Percentiles rank a stretch among this genome's conserved stretches.
Conservation (phyloP, 768 basidiomycete genomes). For the Termitomyces sp. region DNA sequence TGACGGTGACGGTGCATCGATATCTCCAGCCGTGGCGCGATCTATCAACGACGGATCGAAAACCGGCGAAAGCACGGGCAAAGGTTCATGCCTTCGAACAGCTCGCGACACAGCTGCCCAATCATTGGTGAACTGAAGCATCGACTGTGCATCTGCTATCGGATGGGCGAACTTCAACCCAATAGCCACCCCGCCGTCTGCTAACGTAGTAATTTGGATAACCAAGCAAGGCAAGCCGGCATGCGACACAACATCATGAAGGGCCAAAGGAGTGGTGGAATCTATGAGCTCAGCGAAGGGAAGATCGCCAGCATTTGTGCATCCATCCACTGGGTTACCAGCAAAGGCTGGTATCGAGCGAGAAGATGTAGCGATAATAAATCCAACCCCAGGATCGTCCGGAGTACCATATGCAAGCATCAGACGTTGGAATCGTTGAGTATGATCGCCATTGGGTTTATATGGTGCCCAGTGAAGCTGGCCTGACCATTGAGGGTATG, state of each 20-base stretch:
- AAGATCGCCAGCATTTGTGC: constrained; percentile 7
- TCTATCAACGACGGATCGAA: constrained; percentile 32
- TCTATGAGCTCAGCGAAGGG: constrained; percentile 18
- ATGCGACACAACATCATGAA: constrained; percentile 21
- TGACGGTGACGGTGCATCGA: constrained; percentile 25
- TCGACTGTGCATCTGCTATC: constrained; percentile 35
- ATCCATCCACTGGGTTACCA: constrained; percentile 18
- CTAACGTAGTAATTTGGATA: constrained; percentile 32
- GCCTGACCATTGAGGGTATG: constrained; percentile 32
- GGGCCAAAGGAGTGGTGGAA: constrained; percentile 23
- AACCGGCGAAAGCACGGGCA: constrained; percentile 21
- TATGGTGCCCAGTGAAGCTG: constrained; percentile 26
- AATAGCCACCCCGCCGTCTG: constrained; percentile 27
- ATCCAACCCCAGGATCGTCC: constrained; percentile 30
- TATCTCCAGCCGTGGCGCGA: constrained; percentile 27
- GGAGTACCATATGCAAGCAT: constrained; percentile 23
- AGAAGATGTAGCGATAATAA: constrained; percentile 24
- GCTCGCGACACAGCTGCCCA: constrained; percentile 32
- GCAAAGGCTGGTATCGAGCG: constrained; percentile 14
- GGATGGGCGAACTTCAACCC: constrained; percentile 33
- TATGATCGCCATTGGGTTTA: constrained; percentile 20
- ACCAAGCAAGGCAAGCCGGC: constrained; percentile 29
- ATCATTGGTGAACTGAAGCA: constrained; percentile 32
- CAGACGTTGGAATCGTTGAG: constrained; percentile 26
- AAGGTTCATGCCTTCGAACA: constrained; percentile 3